Base-by-base conservation (phyloP, 441 rosid genomes). In the Brassica hybrid region DNA sequence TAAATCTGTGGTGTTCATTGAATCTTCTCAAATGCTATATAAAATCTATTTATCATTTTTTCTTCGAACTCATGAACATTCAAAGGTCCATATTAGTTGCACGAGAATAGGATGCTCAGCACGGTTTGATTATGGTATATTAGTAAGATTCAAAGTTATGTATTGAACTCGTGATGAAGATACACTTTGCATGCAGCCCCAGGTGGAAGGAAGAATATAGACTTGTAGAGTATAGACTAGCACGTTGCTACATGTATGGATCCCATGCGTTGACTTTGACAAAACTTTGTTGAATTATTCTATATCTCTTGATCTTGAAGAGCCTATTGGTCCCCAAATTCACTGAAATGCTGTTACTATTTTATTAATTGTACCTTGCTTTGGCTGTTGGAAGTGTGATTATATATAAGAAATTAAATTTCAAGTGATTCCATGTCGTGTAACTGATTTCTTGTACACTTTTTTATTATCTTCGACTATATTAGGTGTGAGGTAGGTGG, bases 181-280 rank as follows among this genome's bases (percentile, higher is more conserved):
- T 7, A 59, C 60, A 65, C 68, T 43, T 70, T 69, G 76, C 76
- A 5, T 75, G 65, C 71, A 70, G 68, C 45, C 52, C 60, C 71
- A 73, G 41, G 75, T 68, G 34, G 65, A 73, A 52, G 18, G 48
- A 57, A 19, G 1, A 56, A 7, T 17, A 62, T 73, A 52, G 45
- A 58, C 71, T 36, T 74, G n/a, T 75, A 25, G 67, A 63, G 13
- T 21, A 21, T 6, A 36, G 48, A 67, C n/a, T 56, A 30, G 68
- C 72, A 74, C 71, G 75, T 69, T 69, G 72, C 50, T 64, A 79
- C 76, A 67, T 74, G 82, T 79, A 56, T 65, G 75, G n/a, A 69
- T 70, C 72, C 63, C 63, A 56, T 74, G 68, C 67, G 64, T 79
- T 79, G 71, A 73, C 41, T 32, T 61, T 78, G 75, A 69, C 69